Conservation (phyloP, 768 basidiomycete genomes). For the Mycena alexandri region DNA sequence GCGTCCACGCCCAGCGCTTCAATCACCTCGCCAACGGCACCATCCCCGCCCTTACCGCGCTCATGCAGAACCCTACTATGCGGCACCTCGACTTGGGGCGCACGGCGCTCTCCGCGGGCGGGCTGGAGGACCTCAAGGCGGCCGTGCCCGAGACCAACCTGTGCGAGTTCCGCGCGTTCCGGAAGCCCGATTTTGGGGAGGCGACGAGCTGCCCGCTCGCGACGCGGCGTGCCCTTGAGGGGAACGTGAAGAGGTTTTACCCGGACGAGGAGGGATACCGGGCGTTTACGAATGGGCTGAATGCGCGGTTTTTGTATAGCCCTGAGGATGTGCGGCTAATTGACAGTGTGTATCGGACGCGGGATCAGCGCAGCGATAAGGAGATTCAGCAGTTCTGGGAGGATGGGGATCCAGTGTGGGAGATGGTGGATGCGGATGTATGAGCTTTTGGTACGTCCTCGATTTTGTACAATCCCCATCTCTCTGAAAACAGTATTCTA, state of each 20-base stretch:
- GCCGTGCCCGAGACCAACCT: constrained; percentile 27
- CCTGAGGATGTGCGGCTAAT: constrained; percentile 32
- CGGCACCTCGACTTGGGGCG: constrained; percentile 31
- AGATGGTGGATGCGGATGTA: constrained; percentile 25
- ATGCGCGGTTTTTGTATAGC: constrained; percentile 29
- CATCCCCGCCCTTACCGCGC: constrained; percentile 1
- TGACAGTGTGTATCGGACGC: constrained; percentile 37
- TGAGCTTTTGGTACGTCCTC: background rate
- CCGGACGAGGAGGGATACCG: constrained; percentile 24
- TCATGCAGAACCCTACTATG: constrained; percentile 31
- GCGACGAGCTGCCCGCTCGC: constrained; percentile 6
- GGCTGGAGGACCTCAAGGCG: constrained; percentile 22
- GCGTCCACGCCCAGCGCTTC: constrained; percentile 26
- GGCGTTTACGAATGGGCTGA: constrained; percentile 13
- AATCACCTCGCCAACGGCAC: constrained; percentile 28
- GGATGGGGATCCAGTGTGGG: constrained; percentile 30
- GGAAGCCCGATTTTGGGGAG: background rate
- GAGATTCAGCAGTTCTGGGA: constrained; percentile 20
- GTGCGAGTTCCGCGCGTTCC: constrained; percentile 23
- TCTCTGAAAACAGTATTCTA: too few relatives aligned
- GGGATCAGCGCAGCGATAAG: constrained; percentile 24
- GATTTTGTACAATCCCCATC: too few relatives aligned
- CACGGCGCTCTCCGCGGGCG: constrained; percentile 20
- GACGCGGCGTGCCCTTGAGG: constrained; percentile 23
- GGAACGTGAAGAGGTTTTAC: constrained; percentile 18